Evolutionary conservation across 2,329 filamentous ascomycete species (phyloP).

Genomic region (Niveomyces coronatus): DNA sequence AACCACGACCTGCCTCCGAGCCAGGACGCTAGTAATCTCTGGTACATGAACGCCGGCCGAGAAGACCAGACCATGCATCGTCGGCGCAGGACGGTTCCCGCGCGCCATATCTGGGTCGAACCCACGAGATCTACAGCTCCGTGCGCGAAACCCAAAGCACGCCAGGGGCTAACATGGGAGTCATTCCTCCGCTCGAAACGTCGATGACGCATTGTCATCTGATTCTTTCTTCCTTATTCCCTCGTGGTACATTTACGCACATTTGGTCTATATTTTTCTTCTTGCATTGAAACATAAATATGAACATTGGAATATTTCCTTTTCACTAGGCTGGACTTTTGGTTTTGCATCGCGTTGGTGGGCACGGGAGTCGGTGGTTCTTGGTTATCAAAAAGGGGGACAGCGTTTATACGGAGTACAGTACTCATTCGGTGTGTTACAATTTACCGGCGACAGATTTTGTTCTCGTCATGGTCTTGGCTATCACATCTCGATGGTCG

Average conservation of each 20-base stretch:
- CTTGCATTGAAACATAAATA: background rate
- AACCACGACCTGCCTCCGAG: slow-evolving; percentile 26
- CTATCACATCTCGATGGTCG: no score
- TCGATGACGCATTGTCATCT: slow-evolving; percentile 10
- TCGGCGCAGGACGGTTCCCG: slow-evolving; percentile 1
- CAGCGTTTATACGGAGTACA: no score
- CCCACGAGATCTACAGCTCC: slow-evolving; percentile 12
- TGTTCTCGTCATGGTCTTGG: no score
- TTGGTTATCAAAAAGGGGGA: no score
- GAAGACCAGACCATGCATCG: slow-evolving; percentile 1
- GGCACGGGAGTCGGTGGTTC: no score
- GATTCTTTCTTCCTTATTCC: background rate
- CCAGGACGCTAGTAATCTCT: slow-evolving; percentile 26
- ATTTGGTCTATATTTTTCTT: background rate
- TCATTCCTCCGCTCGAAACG: slow-evolving; percentile 17
- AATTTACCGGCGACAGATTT: no score
- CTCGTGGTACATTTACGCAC: background rate
- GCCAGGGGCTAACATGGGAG: slow-evolving; percentile 15
- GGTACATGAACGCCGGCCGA: slow-evolving; percentile 14
- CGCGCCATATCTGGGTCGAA: slow-evolving; percentile 14
- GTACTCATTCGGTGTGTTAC: no score
- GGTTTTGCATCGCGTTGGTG: no score
- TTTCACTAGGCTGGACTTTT: no score
- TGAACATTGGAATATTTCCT: no score
- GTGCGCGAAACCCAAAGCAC: slow-evolving; percentile 5